phyloP scores from a whole-genome alignment of 2,329 filamentous ascomycete genomes.

The Chaetothyriales sp. region DNA sequence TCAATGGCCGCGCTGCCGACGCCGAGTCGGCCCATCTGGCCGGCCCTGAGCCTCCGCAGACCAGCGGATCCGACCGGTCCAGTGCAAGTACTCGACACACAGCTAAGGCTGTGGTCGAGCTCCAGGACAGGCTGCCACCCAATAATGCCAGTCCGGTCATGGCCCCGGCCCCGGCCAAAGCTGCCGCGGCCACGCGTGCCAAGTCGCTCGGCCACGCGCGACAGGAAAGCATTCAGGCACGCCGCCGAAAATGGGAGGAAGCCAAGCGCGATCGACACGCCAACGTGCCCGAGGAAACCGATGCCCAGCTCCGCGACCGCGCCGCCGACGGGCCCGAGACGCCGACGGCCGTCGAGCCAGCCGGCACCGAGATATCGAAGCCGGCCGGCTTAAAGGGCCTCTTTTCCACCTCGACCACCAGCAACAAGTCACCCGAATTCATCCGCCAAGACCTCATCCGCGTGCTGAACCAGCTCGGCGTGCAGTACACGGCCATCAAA shows the following conservation, averaged over 20 bases:
- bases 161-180: slow-evolving; percentile 39
- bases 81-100: slow-evolving; percentile 35
- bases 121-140: slow-evolving; percentile 36
- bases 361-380: slow-evolving; percentile 63
- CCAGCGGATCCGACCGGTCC: slow-evolving; percentile 68
- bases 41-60: slow-evolving; percentile 53
- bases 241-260: slow-evolving; percentile 61
- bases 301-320: slow-evolving; percentile 55
- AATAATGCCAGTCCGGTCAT: slow-evolving; percentile 39
- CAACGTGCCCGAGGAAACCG: slow-evolving; percentile 82
- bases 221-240: slow-evolving; percentile 80
- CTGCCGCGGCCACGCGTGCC: slow-evolving; percentile 54
- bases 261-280: slow-evolving; percentile 43
- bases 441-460: slow-evolving; percentile 85
- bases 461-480: slow-evolving; percentile 71
- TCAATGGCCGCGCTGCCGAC: slow-evolving; percentile 42
- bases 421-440: slow-evolving; percentile 70
- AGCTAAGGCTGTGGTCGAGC: slow-evolving; percentile 21
- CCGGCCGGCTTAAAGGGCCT: slow-evolving; percentile 92
- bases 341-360: slow-evolving; percentile 28
- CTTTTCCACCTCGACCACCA: slow-evolving; percentile 94
- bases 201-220: slow-evolving; percentile 83
- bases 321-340: slow-evolving; percentile 39
- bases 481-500: slow-evolving; percentile 85
- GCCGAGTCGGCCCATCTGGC: slow-evolving; percentile 34